Conservation (phyloP, 345 rosid genomes). For the Acer campestre region DNA sequence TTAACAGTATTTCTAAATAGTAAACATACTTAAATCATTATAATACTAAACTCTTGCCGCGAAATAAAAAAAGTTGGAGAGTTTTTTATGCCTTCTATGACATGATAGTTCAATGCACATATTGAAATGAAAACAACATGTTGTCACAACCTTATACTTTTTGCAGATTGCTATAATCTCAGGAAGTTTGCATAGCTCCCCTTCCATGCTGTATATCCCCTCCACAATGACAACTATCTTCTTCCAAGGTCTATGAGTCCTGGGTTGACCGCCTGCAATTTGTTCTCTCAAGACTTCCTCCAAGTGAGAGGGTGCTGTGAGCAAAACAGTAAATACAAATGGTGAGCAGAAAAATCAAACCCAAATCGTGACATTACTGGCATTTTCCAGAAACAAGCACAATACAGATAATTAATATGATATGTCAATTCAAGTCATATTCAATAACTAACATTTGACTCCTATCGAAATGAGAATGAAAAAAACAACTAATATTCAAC, state of each 20-base stretch:
- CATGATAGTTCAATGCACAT: background rate
- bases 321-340: slow-evolving; percentile 15
- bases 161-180: slow-evolving; percentile 91
- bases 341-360: slow-evolving; percentile 10
- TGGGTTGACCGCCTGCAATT: slow-evolving; percentile 91
- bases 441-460: background rate
- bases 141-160: slow-evolving; percentile 71
- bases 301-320: slow-evolving; percentile 86
- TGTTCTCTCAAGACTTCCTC: slow-evolving; percentile 92
- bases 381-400: background rate
- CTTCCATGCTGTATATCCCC: slow-evolving; percentile 98
- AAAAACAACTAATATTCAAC: background rate
- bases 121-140: slow-evolving; percentile 9
- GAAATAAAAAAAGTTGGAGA: background rate
- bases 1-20: slow-evolving; percentile 3
- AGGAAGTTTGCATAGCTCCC: slow-evolving; percentile 87
- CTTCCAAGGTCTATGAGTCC: slow-evolving; percentile 96
- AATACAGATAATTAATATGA: background rate
- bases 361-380: background rate
- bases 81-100: background rate
- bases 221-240: slow-evolving; percentile 85
- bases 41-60: background rate
- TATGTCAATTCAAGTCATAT: background rate
- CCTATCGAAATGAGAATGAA: background rate
- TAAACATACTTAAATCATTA: background rate